A percentile compares a stretch with the other conserved stretches of the same genome.
Conservation (phyloP, 176 grass and related monocot genomes). For the Dactylis glomerata region DNA sequence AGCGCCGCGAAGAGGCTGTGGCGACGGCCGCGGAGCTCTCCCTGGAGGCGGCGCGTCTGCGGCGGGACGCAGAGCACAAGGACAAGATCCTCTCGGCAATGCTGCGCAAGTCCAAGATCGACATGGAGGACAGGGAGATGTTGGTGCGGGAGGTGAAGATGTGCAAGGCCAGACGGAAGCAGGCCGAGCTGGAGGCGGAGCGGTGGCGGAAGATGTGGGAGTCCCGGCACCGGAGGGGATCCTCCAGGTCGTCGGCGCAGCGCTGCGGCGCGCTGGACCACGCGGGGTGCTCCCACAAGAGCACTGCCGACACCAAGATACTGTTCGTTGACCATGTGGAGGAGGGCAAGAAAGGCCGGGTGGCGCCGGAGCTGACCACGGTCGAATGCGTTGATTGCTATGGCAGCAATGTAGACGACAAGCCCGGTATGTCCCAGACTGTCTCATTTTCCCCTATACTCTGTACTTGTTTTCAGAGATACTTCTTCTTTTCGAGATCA, state of each 20-base stretch:
- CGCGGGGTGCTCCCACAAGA: conserved; percentile 43
- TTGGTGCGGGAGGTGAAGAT: conserved; percentile 73
- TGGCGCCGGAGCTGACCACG: conserved; percentile 16
- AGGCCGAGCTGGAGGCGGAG: conserved; percentile 69
- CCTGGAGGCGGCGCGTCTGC: conserved; percentile 39
- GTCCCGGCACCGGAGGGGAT: conserved; percentile 39
- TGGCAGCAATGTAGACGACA: conserved; percentile 42
- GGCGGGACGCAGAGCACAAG: conserved; percentile 76
- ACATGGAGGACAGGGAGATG: conserved; percentile 64
- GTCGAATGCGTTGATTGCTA: conserved; percentile 45
- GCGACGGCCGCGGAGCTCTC: conserved; percentile 46
- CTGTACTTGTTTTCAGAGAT: not conserved
- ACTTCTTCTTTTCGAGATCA: no score
- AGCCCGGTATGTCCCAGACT: conserved; percentile 46
- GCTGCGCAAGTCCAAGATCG: conserved; percentile 83
- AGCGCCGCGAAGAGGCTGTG: conserved; percentile 34
- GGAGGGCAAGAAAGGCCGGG: conserved; percentile 29
- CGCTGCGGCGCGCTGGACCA: conserved; percentile 18
- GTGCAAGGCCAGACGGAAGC: conserved; percentile 68
- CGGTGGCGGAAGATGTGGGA: conserved; percentile 74
- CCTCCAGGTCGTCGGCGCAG: conserved; percentile 39
- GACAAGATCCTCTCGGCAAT: conserved; percentile 82
- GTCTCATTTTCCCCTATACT: not conserved
- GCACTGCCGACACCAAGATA: conserved; percentile 42
- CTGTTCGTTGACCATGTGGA: conserved; percentile 62